Base-by-base conservation (phyloP, 1,284 basidiomycete genomes). In the Trichosporon sp. region DNA sequence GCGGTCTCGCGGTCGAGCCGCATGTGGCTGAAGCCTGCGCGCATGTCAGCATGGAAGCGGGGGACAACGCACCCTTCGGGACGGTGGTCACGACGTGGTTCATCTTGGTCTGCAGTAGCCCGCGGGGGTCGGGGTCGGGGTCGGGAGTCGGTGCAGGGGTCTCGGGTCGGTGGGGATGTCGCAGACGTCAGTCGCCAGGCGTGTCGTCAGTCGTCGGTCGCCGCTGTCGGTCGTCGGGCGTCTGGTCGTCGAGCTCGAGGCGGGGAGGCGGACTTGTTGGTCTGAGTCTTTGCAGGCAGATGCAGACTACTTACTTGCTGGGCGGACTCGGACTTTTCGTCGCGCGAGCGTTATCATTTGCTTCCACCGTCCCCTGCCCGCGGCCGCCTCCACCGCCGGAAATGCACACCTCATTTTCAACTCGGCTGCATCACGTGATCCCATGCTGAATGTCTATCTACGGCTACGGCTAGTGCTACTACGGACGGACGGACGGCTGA, bases 381-480 rank as follows among this genome's bases (percentile, higher is more conserved):
- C n/a, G n/a, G n/a, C 3, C 38, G 15, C 18, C 21, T 11, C 21
- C 4, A 51, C 7, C 21, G 34, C 21, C 44, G 44, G 12, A 25
- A 51, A 9, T 51, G 47, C 47, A 51, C 47, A 51, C 47, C 21
- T 51, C 47, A 51, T 51, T 51, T 51, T 25, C 29, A 15, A 42
- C 58, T 66, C 21, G n/a, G 25, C 38, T 18, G 42, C 38, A 68
- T 65, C 53, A 32, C 15, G 32, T 23, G 23, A 44, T 31, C 12
- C 56, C 65, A 15, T 53, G 66, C 53, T 62, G n/a, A 18, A 31
- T 47, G 67, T 1, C n/a, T 62, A 15, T 77, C 29, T 69, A 77
- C 11, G 75, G 78, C 23, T 69, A 70, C 3, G 67, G 64, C 5
- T 76, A 80, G 65, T 31, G n/a, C 47, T 7, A 67, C 77, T 8